Evolutionary conservation across 306 rosid species (phyloP), one percentile per base, ranked within the genome.

Genomic region (Heteromeles arbutifolia): DNA sequence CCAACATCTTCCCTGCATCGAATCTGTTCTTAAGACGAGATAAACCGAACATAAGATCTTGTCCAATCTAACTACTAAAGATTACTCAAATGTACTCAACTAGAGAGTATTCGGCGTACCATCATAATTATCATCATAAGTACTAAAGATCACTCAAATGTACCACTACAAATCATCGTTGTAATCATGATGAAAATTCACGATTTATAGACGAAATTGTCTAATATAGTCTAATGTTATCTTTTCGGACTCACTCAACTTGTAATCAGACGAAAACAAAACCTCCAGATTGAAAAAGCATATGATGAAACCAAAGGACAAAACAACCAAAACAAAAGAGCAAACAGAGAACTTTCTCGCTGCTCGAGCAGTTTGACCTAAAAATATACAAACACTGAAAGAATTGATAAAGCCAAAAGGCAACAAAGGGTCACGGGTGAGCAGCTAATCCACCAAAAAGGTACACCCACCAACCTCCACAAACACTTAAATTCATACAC

Each of bases 1-100:
- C 97, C 88, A 88, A 81, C 94, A 93, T 89, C 80, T 76, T 86
- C 70, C 74, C 75, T 31, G 92, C 97, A 74, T 90, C 87, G 70
- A 93, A 93, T 81, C 98, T 93, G 82, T 84, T 69, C 50, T 64
- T 73, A 75, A 82, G 13, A 70, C 65, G 63, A 48, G 37, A 54
- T 28, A 61, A 24, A 56, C 77, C 69, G 29, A 28, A 26, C 8
- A 48, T 78, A 19, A 80, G 45, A 74, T 2, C 63, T n/a, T 56
- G 67, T 59, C 32, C 70, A 26, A 41, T 48, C 52, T 11, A 56
- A 11, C 44, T 44, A 15, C 41, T 72, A 29, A 58, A 52, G 76
- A 70, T 26, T 18, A 59, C 12, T 72, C 53, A 56, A 73, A 34
- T 19, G 69, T 10, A 65, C 25, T 65, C 12, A 34, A 2, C 11